phyloP scores from a whole-genome alignment of 257 asterid species.

The Solanum arcanum region DNA sequence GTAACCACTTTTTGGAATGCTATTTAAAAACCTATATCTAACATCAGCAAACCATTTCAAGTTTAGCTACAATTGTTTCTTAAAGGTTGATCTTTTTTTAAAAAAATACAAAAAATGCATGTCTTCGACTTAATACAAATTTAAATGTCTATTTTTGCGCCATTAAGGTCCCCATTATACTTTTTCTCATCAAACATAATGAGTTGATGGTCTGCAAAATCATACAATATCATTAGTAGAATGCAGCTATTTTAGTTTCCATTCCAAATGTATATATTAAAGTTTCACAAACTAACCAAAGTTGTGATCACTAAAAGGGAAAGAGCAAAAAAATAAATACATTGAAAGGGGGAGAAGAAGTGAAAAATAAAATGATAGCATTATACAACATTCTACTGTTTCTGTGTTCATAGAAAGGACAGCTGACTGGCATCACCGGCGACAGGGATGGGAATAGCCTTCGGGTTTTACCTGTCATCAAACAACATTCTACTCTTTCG shows the following conservation, averaged over 20 bases:
- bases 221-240: background rate
- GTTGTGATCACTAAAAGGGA: background rate
- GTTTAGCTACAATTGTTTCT: background rate
- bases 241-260: background rate
- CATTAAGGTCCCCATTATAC: background rate
- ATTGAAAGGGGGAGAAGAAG: background rate
- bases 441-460: background rate
- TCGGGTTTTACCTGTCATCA: background rate
- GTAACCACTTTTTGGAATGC: background rate
- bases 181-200: background rate
- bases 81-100: background rate
- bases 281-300: background rate
- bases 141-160: no score
- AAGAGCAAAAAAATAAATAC: background rate
- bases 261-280: background rate
- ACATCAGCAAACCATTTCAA: background rate
- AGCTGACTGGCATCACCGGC: background rate
- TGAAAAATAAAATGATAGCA: background rate
- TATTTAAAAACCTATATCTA: background rate
- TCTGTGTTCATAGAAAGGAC: background rate
- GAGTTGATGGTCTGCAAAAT: background rate
- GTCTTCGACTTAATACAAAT: no score
- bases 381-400: background rate
- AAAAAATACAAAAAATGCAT: no score
- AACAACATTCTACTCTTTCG: background rate